Evolutionary conservation across 23 red algal species (phyloP).

Genomic region (Gracilaria caudata): DNA sequence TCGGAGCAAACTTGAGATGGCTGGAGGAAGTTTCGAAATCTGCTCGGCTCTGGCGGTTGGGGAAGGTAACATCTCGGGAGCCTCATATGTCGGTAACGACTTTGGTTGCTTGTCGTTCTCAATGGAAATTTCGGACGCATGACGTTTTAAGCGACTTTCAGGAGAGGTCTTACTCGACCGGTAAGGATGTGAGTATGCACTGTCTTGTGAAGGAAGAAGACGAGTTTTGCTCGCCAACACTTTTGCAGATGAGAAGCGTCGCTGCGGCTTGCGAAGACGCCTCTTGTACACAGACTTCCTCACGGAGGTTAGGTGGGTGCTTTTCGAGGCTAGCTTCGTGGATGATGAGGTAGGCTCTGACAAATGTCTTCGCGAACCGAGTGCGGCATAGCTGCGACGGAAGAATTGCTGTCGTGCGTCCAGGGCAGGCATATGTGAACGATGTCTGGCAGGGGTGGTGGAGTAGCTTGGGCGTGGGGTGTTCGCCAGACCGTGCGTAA

Average conservation of each 20-base stretch:
- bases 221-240: slow-evolving; percentile 3
- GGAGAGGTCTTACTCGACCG: neutral
- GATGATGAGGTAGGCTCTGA: neutral
- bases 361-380: neutral
- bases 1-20: neutral
- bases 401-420: slow-evolving; percentile 18
- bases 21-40: slow-evolving; percentile 16
- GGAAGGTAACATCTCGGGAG: neutral
- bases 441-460: neutral
- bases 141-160: neutral
- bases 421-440: neutral
- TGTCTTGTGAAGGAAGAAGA: neutral
- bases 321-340: neutral
- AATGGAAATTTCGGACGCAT: neutral
- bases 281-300: slow-evolving; percentile 30
- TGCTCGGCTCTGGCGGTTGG: neutral
- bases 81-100: neutral
- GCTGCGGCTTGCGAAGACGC: neutral
- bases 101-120: neutral
- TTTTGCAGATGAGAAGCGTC: neutral
- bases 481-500: neutral
- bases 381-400: neutral
- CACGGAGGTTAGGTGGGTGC: slow-evolving; percentile 4
- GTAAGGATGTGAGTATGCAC: neutral
- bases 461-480: neutral